Percentiles rank a stretch among this genome's conserved stretches.
Conservation (phyloP, 1,139 yeast genomes). For the Pichia sp. region DNA sequence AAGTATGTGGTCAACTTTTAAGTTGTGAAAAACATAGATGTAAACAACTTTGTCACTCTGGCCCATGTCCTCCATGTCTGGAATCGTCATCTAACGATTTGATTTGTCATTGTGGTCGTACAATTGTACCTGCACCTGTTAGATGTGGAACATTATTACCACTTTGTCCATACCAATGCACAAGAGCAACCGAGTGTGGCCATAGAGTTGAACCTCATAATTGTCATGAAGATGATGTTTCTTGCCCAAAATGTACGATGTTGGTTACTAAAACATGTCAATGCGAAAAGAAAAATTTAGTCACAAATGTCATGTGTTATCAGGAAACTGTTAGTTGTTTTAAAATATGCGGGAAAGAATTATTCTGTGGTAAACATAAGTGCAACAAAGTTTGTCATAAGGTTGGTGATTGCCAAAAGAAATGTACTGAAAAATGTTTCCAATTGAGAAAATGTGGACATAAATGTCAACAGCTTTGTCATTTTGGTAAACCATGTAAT, state of each 20-base stretch:
- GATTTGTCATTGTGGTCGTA: slow-evolving; percentile 78
- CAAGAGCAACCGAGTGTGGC: slow-evolving; percentile 59
- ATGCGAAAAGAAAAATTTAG: slow-evolving; percentile 53
- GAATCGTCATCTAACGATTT: slow-evolving; percentile 80
- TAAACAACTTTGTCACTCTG: slow-evolving; percentile 71
- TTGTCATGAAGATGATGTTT: slow-evolving; percentile 60
- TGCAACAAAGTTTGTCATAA: slow-evolving; percentile 57
- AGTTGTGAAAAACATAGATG: slow-evolving; percentile 73
- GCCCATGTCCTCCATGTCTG: slow-evolving; percentile 77
- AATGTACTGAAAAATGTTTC: slow-evolving; percentile 55
- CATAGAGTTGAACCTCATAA: slow-evolving; percentile 67
- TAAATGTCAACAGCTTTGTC: slow-evolving; percentile 58
- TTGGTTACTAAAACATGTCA: slow-evolving; percentile 58
- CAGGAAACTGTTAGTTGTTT: slow-evolving; percentile 71
- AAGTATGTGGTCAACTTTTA: slow-evolving; percentile 58
- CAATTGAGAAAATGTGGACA: slow-evolving; percentile 57
- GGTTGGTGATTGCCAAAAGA: slow-evolving; percentile 26
- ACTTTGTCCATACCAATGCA: slow-evolving; percentile 64
- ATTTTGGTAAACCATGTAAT: slow-evolving; percentile 46
- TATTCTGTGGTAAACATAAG: slow-evolving; percentile 59
- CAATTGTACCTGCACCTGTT: slow-evolving; percentile 77
- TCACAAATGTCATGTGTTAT: slow-evolving; percentile 67
- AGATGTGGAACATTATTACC: slow-evolving; percentile 77
- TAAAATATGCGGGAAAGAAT: slow-evolving; percentile 47
- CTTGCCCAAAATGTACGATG: slow-evolving; percentile 76